Percentiles rank a stretch among this genome's conserved stretches.
These are phyloP conservation scores for Coemansia sp. DNA, from an alignment of 192 early-diverging fungal genomes.

Conservation along the genomic window DNA sequence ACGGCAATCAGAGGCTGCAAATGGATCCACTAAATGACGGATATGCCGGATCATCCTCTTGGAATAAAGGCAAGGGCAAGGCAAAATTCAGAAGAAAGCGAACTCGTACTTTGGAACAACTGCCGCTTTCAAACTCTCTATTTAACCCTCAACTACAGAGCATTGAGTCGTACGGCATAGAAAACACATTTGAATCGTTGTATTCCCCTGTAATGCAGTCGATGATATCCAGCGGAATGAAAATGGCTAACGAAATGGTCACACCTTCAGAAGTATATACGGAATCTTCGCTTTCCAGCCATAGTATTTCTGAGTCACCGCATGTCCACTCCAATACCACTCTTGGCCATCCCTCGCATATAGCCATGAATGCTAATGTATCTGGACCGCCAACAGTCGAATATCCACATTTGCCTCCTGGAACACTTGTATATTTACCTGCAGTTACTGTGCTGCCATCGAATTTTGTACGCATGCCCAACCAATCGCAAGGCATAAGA, in stretches of 20 bases:
- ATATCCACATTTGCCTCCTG: conserved; percentile 17
- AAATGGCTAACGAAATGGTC: not conserved
- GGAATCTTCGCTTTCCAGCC: not conserved
- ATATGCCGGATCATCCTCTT: not conserved
- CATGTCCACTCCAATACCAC: too few relatives aligned
- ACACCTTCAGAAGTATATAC: not conserved
- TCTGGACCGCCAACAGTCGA: conserved; percentile 6
- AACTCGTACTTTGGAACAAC: too few relatives aligned
- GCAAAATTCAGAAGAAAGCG: not conserved
- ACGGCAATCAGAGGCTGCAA: conserved; percentile 4
- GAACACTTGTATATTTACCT: conserved; percentile 23
- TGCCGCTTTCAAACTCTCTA: too few relatives aligned
- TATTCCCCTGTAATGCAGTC: conserved; percentile 10
- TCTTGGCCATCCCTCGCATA: too few relatives aligned
- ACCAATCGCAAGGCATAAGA: not conserved
- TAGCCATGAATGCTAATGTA: too few relatives aligned
- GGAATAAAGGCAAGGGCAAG: not conserved
- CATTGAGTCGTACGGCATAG: not conserved
- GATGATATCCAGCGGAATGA: conserved; percentile 11
- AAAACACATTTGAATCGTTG: not conserved
- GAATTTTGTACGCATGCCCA: not conserved
- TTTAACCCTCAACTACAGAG: too few relatives aligned
- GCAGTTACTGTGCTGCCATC: conserved; percentile 19
- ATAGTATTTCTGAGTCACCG: not conserved
- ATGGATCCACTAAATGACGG: not conserved